These are phyloP conservation scores for Hyaloperonospora arabidopsidis DNA, from an alignment of 352 stramenopile species.

Conservation along the genomic window DNA sequence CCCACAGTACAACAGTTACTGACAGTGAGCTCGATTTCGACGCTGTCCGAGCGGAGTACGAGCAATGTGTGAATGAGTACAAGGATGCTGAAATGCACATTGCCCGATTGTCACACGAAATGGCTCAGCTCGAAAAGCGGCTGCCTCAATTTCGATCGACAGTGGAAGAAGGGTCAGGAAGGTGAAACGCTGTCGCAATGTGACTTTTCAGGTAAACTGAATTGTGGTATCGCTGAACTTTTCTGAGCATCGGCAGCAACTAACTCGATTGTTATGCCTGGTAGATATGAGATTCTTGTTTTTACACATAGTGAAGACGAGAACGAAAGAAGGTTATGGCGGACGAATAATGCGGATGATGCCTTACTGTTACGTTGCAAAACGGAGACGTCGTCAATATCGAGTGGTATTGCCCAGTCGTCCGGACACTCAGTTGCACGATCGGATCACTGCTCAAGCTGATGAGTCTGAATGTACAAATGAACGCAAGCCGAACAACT, in stretches of 20 bases:
- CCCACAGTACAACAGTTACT: constrained; percentile 2
- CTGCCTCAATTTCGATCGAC: constrained; percentile 9
- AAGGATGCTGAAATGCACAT: constrained; percentile 26
- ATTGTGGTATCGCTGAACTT: background rate
- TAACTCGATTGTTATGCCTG: constrained; percentile 16
- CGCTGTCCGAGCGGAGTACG: constrained; percentile 25
- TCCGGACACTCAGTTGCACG: too few relatives aligned
- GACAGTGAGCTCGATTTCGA: constrained; percentile 15
- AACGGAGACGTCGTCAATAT: too few relatives aligned
- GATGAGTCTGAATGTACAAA: too few relatives aligned
- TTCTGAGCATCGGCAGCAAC: constrained; percentile 8
- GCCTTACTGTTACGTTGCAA: too few relatives aligned
- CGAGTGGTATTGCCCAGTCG: too few relatives aligned
- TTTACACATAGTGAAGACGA: too few relatives aligned
- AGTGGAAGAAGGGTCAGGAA: constrained; percentile 7
- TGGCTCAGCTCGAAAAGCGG: constrained; percentile 25
- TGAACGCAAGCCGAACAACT: too few relatives aligned
- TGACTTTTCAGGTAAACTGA: constrained; percentile 15
- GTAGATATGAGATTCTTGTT: constrained; percentile 1
- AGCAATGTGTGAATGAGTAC: constrained; percentile 25
- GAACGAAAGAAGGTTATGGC: too few relatives aligned
- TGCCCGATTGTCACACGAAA: constrained; percentile 21
- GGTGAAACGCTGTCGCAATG: background rate
- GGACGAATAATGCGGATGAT: too few relatives aligned
- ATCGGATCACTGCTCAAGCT: too few relatives aligned